Conservation (phyloP, 805 yeast genomes). For the Pichia paraexigua region DNA sequence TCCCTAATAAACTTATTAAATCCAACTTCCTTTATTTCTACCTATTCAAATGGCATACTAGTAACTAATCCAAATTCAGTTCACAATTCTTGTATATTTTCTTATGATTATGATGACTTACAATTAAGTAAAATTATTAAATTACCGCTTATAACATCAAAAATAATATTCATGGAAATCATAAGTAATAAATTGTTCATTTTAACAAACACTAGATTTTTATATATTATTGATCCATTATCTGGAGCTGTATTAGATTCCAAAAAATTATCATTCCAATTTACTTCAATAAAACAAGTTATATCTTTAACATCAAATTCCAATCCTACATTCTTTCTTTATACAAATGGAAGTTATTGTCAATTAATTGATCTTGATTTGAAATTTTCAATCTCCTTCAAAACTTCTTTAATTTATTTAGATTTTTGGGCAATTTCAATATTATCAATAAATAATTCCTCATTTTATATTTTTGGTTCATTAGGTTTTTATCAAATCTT, state of each 20-base stretch:
- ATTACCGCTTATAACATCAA: not conserved
- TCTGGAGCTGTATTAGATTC: not conserved
- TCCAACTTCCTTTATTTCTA: not conserved
- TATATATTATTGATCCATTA: constrained; percentile 3
- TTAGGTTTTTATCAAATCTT: constrained; percentile 1
- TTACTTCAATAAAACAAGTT: constrained; percentile 2
- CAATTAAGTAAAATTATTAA: not conserved
- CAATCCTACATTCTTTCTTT: not conserved
- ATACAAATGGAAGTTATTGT: constrained; percentile 1
- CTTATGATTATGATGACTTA: not conserved
- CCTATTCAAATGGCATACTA: constrained; percentile 2
- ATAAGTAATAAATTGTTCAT: not conserved
- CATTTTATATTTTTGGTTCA: constrained; percentile 15
- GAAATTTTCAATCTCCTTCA: not conserved
- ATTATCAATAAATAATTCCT: constrained; percentile 16
- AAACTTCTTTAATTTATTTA: constrained; percentile 11
- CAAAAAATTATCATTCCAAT: not conserved
- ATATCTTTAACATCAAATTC: not conserved
- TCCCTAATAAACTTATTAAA: not conserved
- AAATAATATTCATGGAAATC: not conserved
- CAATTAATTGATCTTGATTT: not conserved
- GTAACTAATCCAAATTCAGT: not conserved
- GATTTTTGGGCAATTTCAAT: constrained; percentile 19
- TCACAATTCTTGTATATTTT: not conserved
- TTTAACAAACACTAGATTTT: not conserved